Conservation (phyloP, 495 filamentous ascomycete genomes). For the Daldinia vernicosa region DNA sequence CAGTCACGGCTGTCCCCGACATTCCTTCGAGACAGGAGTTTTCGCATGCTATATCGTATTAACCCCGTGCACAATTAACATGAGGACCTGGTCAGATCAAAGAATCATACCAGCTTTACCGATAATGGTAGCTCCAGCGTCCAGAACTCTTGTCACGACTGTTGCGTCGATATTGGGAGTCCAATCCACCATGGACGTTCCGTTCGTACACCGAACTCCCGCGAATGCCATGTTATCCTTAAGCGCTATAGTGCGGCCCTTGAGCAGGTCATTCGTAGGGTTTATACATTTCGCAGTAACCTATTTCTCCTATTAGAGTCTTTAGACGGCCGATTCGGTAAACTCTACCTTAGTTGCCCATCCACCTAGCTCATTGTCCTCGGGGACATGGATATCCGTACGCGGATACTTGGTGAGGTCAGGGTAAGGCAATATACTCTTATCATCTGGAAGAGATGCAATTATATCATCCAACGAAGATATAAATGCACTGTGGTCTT, state of each 20-base stretch:
- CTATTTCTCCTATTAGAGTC: conserved; percentile 27
- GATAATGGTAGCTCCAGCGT: conserved; percentile 47
- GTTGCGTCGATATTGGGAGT: conserved; percentile 50
- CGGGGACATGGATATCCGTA: conserved; percentile 43
- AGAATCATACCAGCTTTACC: conserved; percentile 48
- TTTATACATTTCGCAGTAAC: conserved; percentile 41
- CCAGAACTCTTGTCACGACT: conserved; percentile 48
- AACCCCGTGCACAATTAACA: neutral
- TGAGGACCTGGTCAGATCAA: neutral
- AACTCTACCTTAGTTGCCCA: conserved; percentile 45
- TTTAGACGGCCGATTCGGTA: no score
- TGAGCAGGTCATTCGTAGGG: conserved; percentile 44
- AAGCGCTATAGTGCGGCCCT: conserved; percentile 48
- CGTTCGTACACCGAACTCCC: conserved; percentile 50
- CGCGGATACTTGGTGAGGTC: conserved; percentile 43
- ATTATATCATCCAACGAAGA: conserved; percentile 35
- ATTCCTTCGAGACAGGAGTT: conserved; percentile 55
- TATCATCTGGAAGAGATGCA: conserved; percentile 35
- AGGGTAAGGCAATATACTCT: conserved; percentile 33
- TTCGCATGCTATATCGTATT: conserved; percentile 50
- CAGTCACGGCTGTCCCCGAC: conserved; percentile 58
- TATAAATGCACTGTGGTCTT: conserved; percentile 34
- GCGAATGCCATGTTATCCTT: conserved; percentile 54
- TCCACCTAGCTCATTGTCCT: conserved; percentile 40
- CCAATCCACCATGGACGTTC: conserved; percentile 51